Evolutionary conservation across 192 early-diverging fungal genomes (phyloP), one percentile per base, ranked within the genome.

Genomic region (Umbelopsis ramanniana): DNA sequence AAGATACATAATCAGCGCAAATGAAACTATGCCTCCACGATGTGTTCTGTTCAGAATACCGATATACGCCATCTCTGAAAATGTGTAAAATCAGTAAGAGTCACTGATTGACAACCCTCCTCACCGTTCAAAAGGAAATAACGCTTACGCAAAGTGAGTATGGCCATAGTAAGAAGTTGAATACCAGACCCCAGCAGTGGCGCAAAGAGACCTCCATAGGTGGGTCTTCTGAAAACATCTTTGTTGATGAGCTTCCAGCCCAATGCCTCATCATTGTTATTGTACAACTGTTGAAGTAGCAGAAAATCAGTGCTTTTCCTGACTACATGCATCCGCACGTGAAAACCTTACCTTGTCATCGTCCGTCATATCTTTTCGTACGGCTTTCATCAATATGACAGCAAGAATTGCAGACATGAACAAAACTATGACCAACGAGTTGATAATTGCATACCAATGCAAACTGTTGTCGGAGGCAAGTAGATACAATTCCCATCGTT

Each of bases 181-280:
- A 93, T 82, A 2, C 92, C 92, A 8, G 88, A 84, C n/a, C 92
- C 92, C 67, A 94, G 71, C 23, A 94, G 68, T 14, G 89, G 88
- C 35, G 91, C 89, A 72, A 94, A 78, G 23, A 91, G 73, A 0
- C 88, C 89, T 48, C 87, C 86, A 46, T 84, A 85, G 24, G 73
- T 75, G 0, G 92, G 92, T 8, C 89, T 78, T 22, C 92, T 79
- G 73, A 94, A 94, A 4, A 94, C 91, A 76, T 94, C 92, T 17
- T 89, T 89, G 40, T 92, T 90, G 38, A 94, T 79, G 45, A 94
- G 80, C 70, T 91, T 91, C 92, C 92, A 94, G 6, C 92, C 90
- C n/a, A 81, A 69, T 12, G 84, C 84, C 24, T 94, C 90, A 48
- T 92, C 90, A 33, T 35, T 88, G 85, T 8, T 90, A 89, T 10